phyloP scores from a whole-genome alignment of 129 eudicot species.

The Chrysanthemum lavandulifolium region DNA sequence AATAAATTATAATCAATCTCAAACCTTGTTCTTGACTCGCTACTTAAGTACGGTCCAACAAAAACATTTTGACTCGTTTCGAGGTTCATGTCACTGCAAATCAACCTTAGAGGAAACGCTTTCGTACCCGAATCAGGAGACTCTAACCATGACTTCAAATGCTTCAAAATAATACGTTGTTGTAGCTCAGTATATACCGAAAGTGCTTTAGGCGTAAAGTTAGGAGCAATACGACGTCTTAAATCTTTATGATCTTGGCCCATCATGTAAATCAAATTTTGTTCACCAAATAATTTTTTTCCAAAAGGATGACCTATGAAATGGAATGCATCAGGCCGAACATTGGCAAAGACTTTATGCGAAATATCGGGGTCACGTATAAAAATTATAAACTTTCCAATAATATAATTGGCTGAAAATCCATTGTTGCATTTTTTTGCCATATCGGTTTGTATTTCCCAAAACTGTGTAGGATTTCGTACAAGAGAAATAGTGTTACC shows the following conservation, averaged over 20 bases:
- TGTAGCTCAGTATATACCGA: conserved; percentile 58
- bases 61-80: conserved; percentile 87
- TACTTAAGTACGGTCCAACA: conserved; percentile 63
- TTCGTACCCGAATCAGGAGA: neutral
- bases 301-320: conserved; percentile 90
- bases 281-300: conserved; percentile 80
- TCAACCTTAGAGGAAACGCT: conserved; percentile 51
- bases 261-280: conserved; percentile 72
- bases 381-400: conserved; percentile 80
- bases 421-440: conserved; percentile 66
- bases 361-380: conserved; percentile 61
- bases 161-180: conserved; percentile 53
- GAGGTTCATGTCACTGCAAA: conserved; percentile 76
- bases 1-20: conserved; percentile 66
- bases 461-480: conserved; percentile 58
- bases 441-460: conserved; percentile 56
- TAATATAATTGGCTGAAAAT: conserved; percentile 68
- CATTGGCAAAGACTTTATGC: conserved; percentile 73
- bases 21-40: conserved; percentile 40
- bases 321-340: conserved; percentile 80
- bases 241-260: conserved; percentile 82
- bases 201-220: conserved; percentile 73
- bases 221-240: conserved; percentile 91
- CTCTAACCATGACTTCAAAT: conserved; percentile 48
- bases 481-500: conserved; percentile 66